These are phyloP conservation scores for Chlamydomonas sp. DNA, from an alignment of 139 green algal genomes.

Conservation along the genomic window DNA sequence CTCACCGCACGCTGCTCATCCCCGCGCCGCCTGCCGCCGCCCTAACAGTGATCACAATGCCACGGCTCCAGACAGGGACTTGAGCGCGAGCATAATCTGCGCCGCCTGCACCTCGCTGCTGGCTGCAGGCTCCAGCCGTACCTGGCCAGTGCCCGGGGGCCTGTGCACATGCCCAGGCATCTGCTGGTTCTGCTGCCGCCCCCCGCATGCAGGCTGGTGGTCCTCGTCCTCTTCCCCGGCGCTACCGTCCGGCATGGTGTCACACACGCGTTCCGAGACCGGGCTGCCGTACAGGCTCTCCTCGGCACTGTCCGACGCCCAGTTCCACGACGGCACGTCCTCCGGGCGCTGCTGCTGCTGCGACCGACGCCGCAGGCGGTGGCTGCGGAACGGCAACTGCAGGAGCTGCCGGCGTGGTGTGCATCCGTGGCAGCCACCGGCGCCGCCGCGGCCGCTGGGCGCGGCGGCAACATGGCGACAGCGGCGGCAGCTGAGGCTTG, in stretches of 20 bases:
- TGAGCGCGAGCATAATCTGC: conserved; percentile 39
- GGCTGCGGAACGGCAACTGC: background rate
- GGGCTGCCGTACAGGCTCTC: conserved; percentile 32
- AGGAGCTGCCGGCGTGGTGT: background rate
- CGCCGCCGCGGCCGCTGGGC: too few species aligned
- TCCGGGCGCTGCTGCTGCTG: background rate
- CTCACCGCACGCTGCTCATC: too few species aligned
- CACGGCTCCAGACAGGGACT: background rate
- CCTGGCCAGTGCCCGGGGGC: too few species aligned
- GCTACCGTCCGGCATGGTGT: background rate
- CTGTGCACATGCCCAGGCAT: background rate
- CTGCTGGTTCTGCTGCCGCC: background rate
- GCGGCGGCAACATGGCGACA: too few species aligned
- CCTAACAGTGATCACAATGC: too few species aligned
- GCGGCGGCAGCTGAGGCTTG: too few species aligned
- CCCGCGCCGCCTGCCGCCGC: too few species aligned
- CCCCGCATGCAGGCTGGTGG: background rate
- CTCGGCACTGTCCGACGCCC: conserved; percentile 17
- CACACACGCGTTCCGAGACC: conserved; percentile 6
- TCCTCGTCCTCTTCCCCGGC: background rate
- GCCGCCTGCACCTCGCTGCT: conserved; percentile 41
- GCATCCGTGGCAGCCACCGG: background rate
- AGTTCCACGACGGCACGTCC: background rate
- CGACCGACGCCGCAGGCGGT: background rate
- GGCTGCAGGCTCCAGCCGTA: background rate